phyloP scores from a whole-genome alignment of 805 yeast species.

The Wickerhamomyces xylosicus region DNA sequence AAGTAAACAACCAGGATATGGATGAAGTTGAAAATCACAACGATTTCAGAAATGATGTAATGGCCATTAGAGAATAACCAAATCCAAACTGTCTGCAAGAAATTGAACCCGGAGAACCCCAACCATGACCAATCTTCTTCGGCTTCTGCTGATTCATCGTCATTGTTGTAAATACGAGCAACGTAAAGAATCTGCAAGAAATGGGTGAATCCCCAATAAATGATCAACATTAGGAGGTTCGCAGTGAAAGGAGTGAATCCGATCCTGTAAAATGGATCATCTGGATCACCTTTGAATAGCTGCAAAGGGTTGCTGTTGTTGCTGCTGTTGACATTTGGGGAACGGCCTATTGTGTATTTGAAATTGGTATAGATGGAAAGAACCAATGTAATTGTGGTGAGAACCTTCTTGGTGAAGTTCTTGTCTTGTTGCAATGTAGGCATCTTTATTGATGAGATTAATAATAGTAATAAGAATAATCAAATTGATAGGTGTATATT shows the following conservation, averaged over 20 bases:
- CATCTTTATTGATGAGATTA: too few relatives aligned
- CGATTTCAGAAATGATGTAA: conserved; percentile 48
- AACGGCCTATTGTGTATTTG: conserved; percentile 46
- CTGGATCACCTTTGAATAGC: conserved; percentile 20
- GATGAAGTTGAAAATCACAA: conserved; percentile 47
- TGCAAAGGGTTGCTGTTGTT: not conserved
- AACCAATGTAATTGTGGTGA: conserved; percentile 42
- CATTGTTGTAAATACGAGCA: conserved; percentile 29
- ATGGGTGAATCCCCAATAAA: conserved; percentile 50
- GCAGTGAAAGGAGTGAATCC: conserved; percentile 67
- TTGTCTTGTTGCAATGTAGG: too few relatives aligned
- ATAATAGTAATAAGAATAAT: too few relatives aligned
- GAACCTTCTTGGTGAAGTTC: conserved; percentile 25
- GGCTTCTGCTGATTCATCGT: conserved; percentile 15
- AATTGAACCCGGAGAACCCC: conserved; percentile 45
- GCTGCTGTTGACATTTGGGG: conserved; percentile 27
- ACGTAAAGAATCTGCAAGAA: conserved; percentile 43
- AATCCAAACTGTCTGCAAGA: conserved; percentile 54
- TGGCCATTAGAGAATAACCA: conserved; percentile 47
- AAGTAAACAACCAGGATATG: conserved; percentile 43
- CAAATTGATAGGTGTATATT: too few relatives aligned
- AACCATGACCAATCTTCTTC: conserved; percentile 5
- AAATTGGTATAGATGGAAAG: conserved; percentile 47
- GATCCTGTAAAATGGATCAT: conserved; percentile 36
- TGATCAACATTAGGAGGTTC: conserved; percentile 33